phyloP scores from a whole-genome alignment of 2,329 filamentous ascomycete genomes.

The Colletotrichum tofieldiae region DNA sequence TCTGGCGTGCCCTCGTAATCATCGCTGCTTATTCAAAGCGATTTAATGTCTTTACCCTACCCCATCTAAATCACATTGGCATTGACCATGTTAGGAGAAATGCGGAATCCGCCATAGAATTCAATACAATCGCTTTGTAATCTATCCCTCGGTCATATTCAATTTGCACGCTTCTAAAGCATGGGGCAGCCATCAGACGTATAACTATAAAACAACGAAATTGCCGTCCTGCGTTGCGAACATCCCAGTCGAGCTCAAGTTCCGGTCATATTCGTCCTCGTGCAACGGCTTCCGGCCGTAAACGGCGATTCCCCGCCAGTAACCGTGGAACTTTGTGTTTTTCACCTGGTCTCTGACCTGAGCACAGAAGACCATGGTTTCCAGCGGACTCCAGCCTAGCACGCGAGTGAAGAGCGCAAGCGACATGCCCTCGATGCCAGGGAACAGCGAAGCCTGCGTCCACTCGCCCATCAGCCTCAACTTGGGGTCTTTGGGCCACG shows the following conservation, averaged over 20 bases:
- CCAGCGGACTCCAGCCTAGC: slow-evolving; percentile 45
- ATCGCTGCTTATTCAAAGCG: neutral
- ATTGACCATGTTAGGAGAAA: neutral
- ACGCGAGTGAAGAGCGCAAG: slow-evolving; percentile 48
- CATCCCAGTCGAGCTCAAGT: neutral
- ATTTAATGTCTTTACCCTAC: neutral
- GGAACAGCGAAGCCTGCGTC: slow-evolving; percentile 44
- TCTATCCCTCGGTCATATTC: slow-evolving; percentile 13
- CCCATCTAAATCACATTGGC: neutral
- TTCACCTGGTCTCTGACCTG: slow-evolving; percentile 47
- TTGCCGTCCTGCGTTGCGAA: neutral
- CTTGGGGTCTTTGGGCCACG: slow-evolving; percentile 59
- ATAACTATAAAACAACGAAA: neutral
- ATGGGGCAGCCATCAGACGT: neutral
- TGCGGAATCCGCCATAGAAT: neutral
- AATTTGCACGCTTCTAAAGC: slow-evolving; percentile 10
- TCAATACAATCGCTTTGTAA: neutral
- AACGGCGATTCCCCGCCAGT: slow-evolving; percentile 43
- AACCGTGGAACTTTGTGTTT: slow-evolving; percentile 48
- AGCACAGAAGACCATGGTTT: slow-evolving; percentile 47
- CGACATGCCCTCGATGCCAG: slow-evolving; percentile 45
- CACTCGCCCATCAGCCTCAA: slow-evolving; percentile 57
- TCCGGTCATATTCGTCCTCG: neutral
- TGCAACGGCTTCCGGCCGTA: slow-evolving; percentile 31
- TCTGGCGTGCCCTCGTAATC: too few relatives aligned